Base-by-base conservation (phyloP, 805 yeast species). In the Metschnikowia lochheadii region DNA sequence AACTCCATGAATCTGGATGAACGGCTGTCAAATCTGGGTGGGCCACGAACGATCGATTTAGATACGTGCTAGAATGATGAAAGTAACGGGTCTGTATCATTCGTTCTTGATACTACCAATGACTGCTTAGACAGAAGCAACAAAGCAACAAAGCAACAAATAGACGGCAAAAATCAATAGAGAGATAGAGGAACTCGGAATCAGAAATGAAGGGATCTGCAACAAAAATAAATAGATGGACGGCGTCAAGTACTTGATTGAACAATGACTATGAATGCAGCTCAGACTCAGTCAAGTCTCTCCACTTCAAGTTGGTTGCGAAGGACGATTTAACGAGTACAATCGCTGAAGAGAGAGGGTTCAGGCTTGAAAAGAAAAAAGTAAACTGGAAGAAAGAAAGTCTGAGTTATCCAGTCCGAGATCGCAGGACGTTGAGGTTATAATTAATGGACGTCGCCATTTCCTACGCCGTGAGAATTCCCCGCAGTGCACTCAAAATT, bases 401-500 rank as follows among this genome's bases (percentile, higher is more conserved):
- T 21, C 14, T 33, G 15, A 33, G 23, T 21, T 33, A 33, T 34
- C 21, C 45, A n/a, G 14, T 10, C 13, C 21, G 18, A 18, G 33
- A 14, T 17, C n/a, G 17, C 26, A 20, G 45, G 14, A 13, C 20
- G 38, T 3, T 31, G 21, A 21, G 18, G 26, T 17, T 32, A n/a
- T 33, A 32, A 20, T 18, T 15, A 32, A 8, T 21, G 45, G n/a
- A 3, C 21, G 45, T 5, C 34, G 34, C 15, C 34, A 11, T n/a
- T 23, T n/a, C n/a, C 20, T n/a, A 42, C 29, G 45, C 20, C 45
- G 37, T 11, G 20, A 20, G 29, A 33, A 4, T 42, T 42, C 45
- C 45, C 45, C 45, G 45, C 45, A 33, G 45, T 33, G 45, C 45
- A 42, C 45, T 29, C 45, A 42, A 42, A 42, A 42, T 33, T 42